These are phyloP conservation scores for Athelia psychrophila DNA, from an alignment of 1,284 basidiomycete species.

Conservation along the genomic window DNA sequence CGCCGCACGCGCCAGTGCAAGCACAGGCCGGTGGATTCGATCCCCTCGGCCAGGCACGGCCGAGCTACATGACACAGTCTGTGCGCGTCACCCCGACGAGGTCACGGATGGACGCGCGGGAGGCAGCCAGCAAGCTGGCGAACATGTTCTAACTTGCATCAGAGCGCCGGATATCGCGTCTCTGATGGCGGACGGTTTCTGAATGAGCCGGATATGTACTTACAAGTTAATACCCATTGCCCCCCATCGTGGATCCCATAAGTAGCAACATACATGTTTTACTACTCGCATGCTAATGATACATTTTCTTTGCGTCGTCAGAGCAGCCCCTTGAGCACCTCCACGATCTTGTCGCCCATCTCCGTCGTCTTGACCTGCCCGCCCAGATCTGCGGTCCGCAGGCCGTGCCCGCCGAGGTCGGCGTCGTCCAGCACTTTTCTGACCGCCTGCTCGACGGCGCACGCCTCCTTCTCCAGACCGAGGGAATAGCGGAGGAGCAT, in stretches of 20 bases:
- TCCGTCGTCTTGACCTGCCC: slow-evolving; percentile 76
- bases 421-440: slow-evolving; percentile 82
- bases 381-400: slow-evolving; percentile 88
- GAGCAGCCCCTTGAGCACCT: slow-evolving; percentile 69
- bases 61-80: slow-evolving; percentile 62
- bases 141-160: slow-evolving; percentile 66
- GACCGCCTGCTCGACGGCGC: slow-evolving; percentile 86
- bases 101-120: slow-evolving; percentile 70
- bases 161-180: too few relatives aligned
- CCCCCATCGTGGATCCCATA: too few relatives aligned
- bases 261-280: neutral
- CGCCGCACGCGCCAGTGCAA: slow-evolving; percentile 1
- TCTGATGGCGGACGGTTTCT: too few relatives aligned
- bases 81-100: slow-evolving; percentile 65
- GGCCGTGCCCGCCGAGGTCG: slow-evolving; percentile 71
- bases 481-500: slow-evolving; percentile 96
- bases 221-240: too few relatives aligned
- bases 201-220: too few relatives aligned
- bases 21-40: slow-evolving; percentile 41
- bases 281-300: neutral
- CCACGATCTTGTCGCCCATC: slow-evolving; percentile 84
- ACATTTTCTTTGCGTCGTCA: slow-evolving; percentile 14
- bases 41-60: slow-evolving; percentile 58
- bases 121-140: slow-evolving; percentile 84
- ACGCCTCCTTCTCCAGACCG: slow-evolving; percentile 80